These are phyloP conservation scores for Cladophialophora immunda DNA, from an alignment of 2,329 filamentous ascomycete species.

Conservation along the genomic window DNA sequence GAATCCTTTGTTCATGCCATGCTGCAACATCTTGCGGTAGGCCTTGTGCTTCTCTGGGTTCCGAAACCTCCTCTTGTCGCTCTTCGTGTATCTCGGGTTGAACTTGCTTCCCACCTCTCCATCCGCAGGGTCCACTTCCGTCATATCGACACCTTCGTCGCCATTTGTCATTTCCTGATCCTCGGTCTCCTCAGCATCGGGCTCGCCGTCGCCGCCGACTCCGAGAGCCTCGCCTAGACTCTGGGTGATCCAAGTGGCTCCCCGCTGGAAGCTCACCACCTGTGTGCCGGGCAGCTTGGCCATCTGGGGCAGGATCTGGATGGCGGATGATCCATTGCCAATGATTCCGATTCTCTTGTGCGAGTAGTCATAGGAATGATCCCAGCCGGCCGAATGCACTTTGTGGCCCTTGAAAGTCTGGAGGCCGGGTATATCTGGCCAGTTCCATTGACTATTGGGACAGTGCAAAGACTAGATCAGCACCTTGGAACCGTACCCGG, in stretches of 20 bases:
- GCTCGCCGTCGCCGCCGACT: slow-evolving; percentile 38
- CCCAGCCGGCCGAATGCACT: slow-evolving; percentile 43
- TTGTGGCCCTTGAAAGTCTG: slow-evolving; percentile 42
- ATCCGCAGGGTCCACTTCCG: slow-evolving; percentile 20
- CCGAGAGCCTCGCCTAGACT: slow-evolving; percentile 41
- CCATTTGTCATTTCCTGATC: slow-evolving; percentile 32
- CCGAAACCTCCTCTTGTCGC: slow-evolving; percentile 44
- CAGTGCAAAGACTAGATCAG: background rate
- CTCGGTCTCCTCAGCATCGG: slow-evolving; percentile 23
- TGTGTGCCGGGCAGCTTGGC: slow-evolving; percentile 34
- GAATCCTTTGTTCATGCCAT: slow-evolving; percentile 38
- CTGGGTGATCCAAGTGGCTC: slow-evolving; percentile 46
- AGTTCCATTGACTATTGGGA: slow-evolving; percentile 37
- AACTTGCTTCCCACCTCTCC: slow-evolving; percentile 35
- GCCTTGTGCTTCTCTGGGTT: slow-evolving; percentile 45
- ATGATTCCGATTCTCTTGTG: slow-evolving; percentile 45
- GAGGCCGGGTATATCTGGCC: slow-evolving; percentile 45
- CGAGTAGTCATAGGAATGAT: slow-evolving; percentile 40
- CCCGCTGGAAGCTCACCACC: slow-evolving; percentile 46
- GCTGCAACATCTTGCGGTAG: slow-evolving; percentile 48
- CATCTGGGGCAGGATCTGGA: slow-evolving; percentile 49
- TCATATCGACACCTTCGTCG: slow-evolving; percentile 33
- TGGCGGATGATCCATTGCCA: slow-evolving; percentile 47
- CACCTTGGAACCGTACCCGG: background rate
- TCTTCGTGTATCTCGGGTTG: slow-evolving; percentile 42